Evolutionary conservation across 2,329 filamentous ascomycete genomes (phyloP).

Genomic region (Westerdykella aurantiaca): DNA sequence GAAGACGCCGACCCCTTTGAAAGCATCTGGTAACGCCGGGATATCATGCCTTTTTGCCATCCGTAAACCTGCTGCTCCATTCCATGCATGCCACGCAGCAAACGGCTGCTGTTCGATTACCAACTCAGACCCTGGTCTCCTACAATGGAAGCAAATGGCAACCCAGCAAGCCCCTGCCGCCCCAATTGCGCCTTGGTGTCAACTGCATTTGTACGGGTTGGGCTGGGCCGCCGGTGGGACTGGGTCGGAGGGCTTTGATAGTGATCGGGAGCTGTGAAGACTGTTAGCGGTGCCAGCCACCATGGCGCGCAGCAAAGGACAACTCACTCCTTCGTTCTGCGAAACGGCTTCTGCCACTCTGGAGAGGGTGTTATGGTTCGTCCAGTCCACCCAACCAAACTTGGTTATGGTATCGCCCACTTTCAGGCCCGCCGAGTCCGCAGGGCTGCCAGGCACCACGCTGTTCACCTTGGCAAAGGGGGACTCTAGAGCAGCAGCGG

Average conservation of each 20-base stretch:
- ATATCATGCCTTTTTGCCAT: constrained; percentile 29
- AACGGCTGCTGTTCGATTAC: constrained; percentile 12
- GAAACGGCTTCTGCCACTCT: constrained; percentile 88
- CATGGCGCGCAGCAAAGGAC: constrained; percentile 2
- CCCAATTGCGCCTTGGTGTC: constrained; percentile 76
- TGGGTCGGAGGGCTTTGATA: constrained; percentile 57
- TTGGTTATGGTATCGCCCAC: constrained; percentile 73
- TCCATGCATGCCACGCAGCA: constrained; percentile 31
- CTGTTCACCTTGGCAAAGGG: constrained; percentile 89
- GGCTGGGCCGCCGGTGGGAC: constrained; percentile 24
- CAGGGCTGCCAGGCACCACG: constrained; percentile 72
- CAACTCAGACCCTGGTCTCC: constrained; percentile 16
- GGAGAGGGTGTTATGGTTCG: constrained; percentile 78
- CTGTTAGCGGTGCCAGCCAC: constrained; percentile 19
- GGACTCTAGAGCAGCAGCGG: constrained; percentile 43
- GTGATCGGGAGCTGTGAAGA: constrained; percentile 57
- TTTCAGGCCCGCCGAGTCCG: constrained; percentile 73
- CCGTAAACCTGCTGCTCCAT: constrained; percentile 21
- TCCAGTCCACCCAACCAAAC: constrained; percentile 77
- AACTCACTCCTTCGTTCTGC: constrained; percentile 78
- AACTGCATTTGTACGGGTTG: constrained; percentile 63
- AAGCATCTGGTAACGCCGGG: constrained; percentile 22
- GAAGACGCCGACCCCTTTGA: background rate
- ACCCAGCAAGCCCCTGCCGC: constrained; percentile 79
- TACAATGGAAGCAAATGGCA: constrained; percentile 83